Evolutionary conservation across 148 eudicot species (phyloP), one percentile per base, ranked within the genome.

Genomic region (Pharnaceum exiguum): DNA sequence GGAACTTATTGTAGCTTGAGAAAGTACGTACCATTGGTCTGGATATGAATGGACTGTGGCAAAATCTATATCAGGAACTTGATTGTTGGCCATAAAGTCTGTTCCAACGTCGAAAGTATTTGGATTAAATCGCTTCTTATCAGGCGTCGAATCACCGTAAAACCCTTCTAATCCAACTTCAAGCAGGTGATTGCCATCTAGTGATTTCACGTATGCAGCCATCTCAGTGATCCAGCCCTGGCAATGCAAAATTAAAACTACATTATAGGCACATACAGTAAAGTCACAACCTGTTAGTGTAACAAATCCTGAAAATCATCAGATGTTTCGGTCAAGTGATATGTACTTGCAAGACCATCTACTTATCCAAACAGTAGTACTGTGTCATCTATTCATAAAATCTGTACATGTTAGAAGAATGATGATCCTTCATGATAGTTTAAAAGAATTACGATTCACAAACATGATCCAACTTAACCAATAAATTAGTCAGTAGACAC

Each of bases 11-110:
- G 10, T 10, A 22, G 24, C 6, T 6, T 3, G n/a, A 22, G 25
- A 12, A 24, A 22, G 25, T 8, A 50, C 18, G 45, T 60, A 85
- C 93, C 87, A 85, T 29, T 59, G 67, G 46, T 79, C 85, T 5
- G 93, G 93, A 59, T 87, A 87, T 0, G 82, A 74, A 69, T 83
- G 95, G 60, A 79, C 73, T 0, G 95, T 83, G 1, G 90, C 87
- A 28, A 87, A 87, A 70, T 87, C 95, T 2, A 87, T 70, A 7
- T 42, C 79, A 9, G 77, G 47, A 13, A 82, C 62, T 10, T 64
- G 83, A 66, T 85, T 77, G 19, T 85, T 82, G 11, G 75, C 66
- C 29, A 85, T 70, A n/a, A 85, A 85, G 53, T 85, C 84, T 24
- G 93, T 79, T 59, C 88, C 93, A 2, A 55, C 65, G 62, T 64